Base-by-base conservation (phyloP, 768 basidiomycete species). In the Suillus variegatus region DNA sequence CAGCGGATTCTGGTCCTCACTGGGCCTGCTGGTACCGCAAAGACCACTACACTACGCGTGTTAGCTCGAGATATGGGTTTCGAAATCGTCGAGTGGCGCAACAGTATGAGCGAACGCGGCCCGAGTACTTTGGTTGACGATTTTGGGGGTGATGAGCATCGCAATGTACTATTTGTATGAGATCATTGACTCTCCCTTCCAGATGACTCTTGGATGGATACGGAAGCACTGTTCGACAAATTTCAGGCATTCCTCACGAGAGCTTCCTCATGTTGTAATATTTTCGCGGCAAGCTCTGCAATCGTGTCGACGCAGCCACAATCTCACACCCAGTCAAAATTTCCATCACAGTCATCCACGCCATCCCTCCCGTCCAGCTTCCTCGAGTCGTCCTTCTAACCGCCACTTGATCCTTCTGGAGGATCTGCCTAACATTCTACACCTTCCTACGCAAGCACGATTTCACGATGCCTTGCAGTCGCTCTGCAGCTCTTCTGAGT, bases 391-490 rank as follows among this genome's bases (percentile, higher is more conserved):
- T 64, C 65, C 18, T 56, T 60, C 64, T 60, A 79, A 78, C 68
- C 84, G 82, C 0, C 87, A 88, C 41, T 72, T 96, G 7, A 83
- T 98, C 61, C 86, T 98, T 5, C 80, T 97, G 9, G 94, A 96
- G 77, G 92, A 96, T 64, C 84, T 99, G 1, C 97, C 97, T 0
- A 98, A 99, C 73, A 86, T 98, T 63, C 80, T 94, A 6, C 94
- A 95, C 76, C 75, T 80, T 6, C 78, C 82, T 28, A 93, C 90
- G 0, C 89, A 88, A 71, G 77, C 79, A 16, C 84, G 85, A 10
- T 96, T 97, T 74, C 94, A 95, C 72, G 81, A 85, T 0, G 82
- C 89, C 6, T 74, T 97, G 1, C 77, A 87, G 58, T 74, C 84
- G 1, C 82, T 94, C 54, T 88, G 12, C 70, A 25, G 47, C 66